Evolutionary conservation across 2,329 filamentous ascomycete genomes (phyloP).

Genomic region (Orbilia blumenaviensis): DNA sequence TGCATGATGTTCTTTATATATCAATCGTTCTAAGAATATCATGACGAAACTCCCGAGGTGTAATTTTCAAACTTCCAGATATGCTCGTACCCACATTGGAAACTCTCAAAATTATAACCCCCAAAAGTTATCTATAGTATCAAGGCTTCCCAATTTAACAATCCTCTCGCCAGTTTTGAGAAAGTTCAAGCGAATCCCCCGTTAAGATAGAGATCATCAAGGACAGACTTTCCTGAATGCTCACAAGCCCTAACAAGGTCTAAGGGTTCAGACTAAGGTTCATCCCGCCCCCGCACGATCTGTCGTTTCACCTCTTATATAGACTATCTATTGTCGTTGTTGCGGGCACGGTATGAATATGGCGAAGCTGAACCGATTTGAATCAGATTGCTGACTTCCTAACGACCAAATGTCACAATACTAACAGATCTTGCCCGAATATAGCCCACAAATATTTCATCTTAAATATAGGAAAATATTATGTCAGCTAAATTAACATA

Average conservation of each 20-base stretch:
- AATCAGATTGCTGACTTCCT: not conserved
- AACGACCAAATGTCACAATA: not conserved
- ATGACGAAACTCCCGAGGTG: too few species aligned
- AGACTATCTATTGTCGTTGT: not conserved
- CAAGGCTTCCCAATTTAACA: not conserved
- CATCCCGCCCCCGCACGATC: not conserved
- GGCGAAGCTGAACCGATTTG: not conserved
- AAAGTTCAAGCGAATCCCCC: conserved; percentile 22
- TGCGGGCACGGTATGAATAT: not conserved
- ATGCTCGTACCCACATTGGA: not conserved
- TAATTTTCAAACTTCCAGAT: too few species aligned
- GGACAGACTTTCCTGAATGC: conserved; percentile 8
- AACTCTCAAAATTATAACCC: not conserved
- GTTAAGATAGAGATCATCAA: conserved; percentile 7
- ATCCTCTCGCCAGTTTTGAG: conserved; percentile 22
- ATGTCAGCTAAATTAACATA: not conserved
- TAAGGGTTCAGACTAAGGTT: not conserved
- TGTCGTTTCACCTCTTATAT: not conserved
- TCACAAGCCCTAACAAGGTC: not conserved
- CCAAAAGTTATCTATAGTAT: not conserved
- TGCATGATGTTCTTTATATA: too few species aligned
- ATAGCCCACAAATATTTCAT: not conserved
- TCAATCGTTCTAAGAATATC: too few species aligned
- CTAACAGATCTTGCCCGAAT: too few species aligned
- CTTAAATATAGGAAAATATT: not conserved